These are phyloP conservation scores for Scedosporium minutisporum DNA, from an alignment of 2,329 filamentous ascomycete species.

Conservation along the genomic window DNA sequence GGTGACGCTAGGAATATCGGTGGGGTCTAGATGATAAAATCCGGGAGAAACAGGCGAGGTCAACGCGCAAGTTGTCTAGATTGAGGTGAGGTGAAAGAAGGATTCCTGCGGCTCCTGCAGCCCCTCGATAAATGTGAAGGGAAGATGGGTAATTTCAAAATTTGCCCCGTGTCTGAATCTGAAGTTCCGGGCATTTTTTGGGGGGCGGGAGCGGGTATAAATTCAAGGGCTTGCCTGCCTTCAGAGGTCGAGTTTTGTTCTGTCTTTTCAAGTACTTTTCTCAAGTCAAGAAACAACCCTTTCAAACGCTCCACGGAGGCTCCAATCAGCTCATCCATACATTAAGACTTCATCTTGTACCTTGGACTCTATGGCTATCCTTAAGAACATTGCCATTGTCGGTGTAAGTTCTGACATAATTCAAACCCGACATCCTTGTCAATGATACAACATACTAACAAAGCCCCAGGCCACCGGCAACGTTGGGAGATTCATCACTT, in stretches of 20 bases:
- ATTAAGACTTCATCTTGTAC: background rate
- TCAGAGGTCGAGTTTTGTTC: background rate
- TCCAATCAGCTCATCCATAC: background rate
- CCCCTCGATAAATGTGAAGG: no score
- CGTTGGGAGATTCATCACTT: slow-evolving; percentile 29
- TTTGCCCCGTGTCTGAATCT: no score
- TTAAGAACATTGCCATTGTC: slow-evolving; percentile 28
- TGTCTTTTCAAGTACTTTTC: background rate
- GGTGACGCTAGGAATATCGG: no score
- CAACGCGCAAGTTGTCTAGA: no score
- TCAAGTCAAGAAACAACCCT: no score
- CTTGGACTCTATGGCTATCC: background rate
- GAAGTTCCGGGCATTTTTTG: slow-evolving; percentile 10
- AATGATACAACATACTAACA: no score
- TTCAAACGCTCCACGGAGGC: no score
- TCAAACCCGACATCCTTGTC: slow-evolving; percentile 4
- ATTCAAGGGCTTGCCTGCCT: background rate
- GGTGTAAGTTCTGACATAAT: slow-evolving; percentile 30
- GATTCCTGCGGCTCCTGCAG: no score
- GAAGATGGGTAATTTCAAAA: no score
- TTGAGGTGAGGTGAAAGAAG: no score
- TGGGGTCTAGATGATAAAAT: no score
- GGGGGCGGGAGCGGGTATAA: background rate
- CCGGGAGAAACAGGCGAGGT: no score
- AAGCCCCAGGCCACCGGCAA: slow-evolving; percentile 25